Percentiles rank a stretch among this genome's conserved stretches.
Conservation (phyloP, 1,284 basidiomycete genomes). For the Papiliotrema fonsecae region DNA sequence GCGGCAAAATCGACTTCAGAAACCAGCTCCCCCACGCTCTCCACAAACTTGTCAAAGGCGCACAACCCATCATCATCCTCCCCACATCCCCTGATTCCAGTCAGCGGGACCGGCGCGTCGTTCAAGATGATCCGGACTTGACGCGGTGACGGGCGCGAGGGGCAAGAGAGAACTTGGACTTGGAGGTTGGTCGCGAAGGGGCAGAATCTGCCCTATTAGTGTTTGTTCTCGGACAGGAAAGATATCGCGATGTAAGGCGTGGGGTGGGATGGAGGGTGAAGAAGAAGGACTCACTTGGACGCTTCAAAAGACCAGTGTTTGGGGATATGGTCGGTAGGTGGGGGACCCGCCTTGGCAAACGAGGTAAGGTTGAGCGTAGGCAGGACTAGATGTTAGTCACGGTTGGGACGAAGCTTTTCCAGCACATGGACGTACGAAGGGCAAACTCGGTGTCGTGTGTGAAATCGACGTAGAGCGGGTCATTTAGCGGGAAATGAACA, state of each 20-base stretch:
- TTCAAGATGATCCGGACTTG: slow-evolving; percentile 54
- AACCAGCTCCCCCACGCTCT: slow-evolving; percentile 52
- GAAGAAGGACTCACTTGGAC: slow-evolving; percentile 39
- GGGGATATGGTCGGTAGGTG: slow-evolving; percentile 68
- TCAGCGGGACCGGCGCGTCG: slow-evolving; percentile 61
- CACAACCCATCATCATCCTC: slow-evolving; percentile 58
- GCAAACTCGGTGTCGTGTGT: slow-evolving; percentile 46
- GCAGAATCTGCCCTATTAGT: slow-evolving; percentile 25
- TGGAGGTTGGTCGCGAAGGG: slow-evolving; percentile 59
- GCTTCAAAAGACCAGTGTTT: slow-evolving; percentile 50
- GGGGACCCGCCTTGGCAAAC: slow-evolving; percentile 62
- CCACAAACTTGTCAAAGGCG: slow-evolving; percentile 54
- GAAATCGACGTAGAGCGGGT: slow-evolving; percentile 52
- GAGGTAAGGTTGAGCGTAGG: slow-evolving; percentile 62
- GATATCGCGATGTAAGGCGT: too few species aligned
- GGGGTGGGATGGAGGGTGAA: too few species aligned
- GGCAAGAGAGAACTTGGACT: slow-evolving; percentile 58
- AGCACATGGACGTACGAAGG: slow-evolving; percentile 23
- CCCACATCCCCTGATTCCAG: slow-evolving; percentile 56
- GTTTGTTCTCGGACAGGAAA: too few species aligned
- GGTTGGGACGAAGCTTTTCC: not conserved
- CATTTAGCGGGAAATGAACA: slow-evolving; percentile 59
- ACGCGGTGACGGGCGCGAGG: not conserved
- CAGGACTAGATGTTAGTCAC: slow-evolving; percentile 48
- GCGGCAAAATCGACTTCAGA: slow-evolving; percentile 49